Percentiles rank a stretch among this genome's conserved stretches.
These are phyloP conservation scores for Hymenoscyphus occultus DNA, from an alignment of 2,329 filamentous ascomycete genomes.

Conservation along the genomic window DNA sequence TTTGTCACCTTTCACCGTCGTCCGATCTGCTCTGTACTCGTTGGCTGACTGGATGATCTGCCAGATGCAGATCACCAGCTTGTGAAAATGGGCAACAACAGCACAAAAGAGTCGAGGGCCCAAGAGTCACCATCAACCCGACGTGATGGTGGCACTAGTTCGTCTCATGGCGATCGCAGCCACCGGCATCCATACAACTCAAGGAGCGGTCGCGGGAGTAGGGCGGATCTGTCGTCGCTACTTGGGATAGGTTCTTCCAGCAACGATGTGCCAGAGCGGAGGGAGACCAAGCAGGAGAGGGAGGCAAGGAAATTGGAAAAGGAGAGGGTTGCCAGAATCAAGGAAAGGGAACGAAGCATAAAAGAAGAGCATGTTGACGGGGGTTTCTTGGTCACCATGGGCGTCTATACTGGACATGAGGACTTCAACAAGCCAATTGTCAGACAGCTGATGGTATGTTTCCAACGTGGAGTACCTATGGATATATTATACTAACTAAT, in stretches of 20 bases:
- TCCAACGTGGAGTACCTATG: constrained; percentile 1
- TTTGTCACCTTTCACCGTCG: background rate
- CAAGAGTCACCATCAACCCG: constrained; percentile 24
- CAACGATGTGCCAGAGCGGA: constrained; percentile 45
- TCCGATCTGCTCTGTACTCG: constrained; percentile 6
- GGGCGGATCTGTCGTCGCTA: constrained; percentile 35
- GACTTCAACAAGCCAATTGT: constrained; percentile 90
- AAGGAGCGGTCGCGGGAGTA: constrained; percentile 30
- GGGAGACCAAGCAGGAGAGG: constrained; percentile 87
- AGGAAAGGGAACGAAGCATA: constrained; percentile 88
- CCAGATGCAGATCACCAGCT: constrained; percentile 25
- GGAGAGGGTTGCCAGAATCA: constrained; percentile 70
- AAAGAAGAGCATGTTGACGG: constrained; percentile 91
- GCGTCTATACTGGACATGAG: constrained; percentile 86
- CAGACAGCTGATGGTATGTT: constrained; percentile 79
- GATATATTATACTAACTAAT: constrained; percentile 22
- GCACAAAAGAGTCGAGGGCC: constrained; percentile 32
- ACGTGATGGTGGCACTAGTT: constrained; percentile 23
- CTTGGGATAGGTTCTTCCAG: constrained; percentile 33
- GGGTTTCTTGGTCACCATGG: constrained; percentile 89
- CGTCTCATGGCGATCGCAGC: constrained; percentile 27
- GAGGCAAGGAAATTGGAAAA: constrained; percentile 83
- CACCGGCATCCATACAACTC: constrained; percentile 27
- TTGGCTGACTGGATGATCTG: constrained; percentile 32
- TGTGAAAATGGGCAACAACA: constrained; percentile 36